phyloP scores from a whole-genome alignment of 805 yeast genomes.

The Candida fluviatilis region DNA sequence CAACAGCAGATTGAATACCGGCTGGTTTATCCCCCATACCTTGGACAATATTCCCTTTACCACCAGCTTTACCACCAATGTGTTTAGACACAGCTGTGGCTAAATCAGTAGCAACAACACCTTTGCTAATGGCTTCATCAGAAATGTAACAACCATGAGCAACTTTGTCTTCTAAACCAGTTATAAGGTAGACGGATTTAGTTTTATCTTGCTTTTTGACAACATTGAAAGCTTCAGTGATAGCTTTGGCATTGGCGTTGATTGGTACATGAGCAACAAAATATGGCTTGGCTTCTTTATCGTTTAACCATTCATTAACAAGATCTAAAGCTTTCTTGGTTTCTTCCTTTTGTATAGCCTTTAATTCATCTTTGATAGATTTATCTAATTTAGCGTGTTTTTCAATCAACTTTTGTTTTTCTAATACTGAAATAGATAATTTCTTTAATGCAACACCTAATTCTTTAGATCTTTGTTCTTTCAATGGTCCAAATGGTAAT shows the following conservation, averaged over 20 bases:
- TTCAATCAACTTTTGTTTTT: constrained; percentile 71
- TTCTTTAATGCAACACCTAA: constrained; percentile 81
- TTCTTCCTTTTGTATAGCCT: constrained; percentile 85
- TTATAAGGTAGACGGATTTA: constrained; percentile 73
- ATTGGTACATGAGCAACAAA: constrained; percentile 68
- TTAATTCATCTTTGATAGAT: constrained; percentile 80
- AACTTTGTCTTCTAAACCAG: constrained; percentile 70
- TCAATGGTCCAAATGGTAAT: constrained; percentile 67
- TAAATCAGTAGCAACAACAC: constrained; percentile 71
- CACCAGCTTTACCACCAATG: constrained; percentile 98
- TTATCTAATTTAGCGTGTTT: constrained; percentile 79
- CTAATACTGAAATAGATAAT: constrained; percentile 74
- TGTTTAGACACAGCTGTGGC: constrained; percentile 64
- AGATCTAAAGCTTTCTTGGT: constrained; percentile 74
- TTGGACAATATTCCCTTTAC: constrained; percentile 93
- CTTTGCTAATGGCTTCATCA: constrained; percentile 61
- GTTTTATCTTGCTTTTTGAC: constrained; percentile 73
- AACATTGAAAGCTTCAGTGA: constrained; percentile 85
- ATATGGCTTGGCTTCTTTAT: constrained; percentile 46
- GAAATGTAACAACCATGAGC: constrained; percentile 95
- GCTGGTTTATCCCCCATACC: constrained; percentile 89
- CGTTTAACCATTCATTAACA: constrained; percentile 63
- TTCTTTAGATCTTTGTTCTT: constrained; percentile 81
- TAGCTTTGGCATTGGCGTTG: constrained; percentile 85
- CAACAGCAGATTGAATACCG: constrained; percentile 70